Evolutionary conservation across 345 rosid genomes (phyloP).

Genomic region (Citrus medica): DNA sequence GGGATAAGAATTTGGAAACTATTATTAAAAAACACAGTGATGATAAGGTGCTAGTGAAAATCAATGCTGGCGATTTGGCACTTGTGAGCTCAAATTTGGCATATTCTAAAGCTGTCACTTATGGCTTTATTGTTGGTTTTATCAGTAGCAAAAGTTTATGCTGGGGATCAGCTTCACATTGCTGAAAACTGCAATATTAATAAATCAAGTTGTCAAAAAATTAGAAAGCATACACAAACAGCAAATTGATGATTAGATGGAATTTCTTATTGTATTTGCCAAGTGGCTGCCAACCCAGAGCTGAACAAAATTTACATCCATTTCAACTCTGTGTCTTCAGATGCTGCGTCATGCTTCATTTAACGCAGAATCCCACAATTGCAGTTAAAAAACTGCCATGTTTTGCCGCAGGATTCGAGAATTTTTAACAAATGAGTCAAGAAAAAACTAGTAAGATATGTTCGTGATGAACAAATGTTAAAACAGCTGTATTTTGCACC

Average conservation of each 20-base stretch:
- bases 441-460: too few species aligned
- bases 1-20: neutral
- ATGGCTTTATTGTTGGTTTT: neutral
- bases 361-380: neutral
- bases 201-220: neutral
- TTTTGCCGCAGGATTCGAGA: neutral
- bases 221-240: neutral
- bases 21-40: neutral
- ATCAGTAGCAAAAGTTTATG: slow-evolving; percentile 1
- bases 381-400: neutral
- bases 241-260: neutral
- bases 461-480: too few species aligned
- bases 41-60: neutral
- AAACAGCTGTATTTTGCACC: too few species aligned
- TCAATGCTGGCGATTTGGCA: slow-evolving; percentile 11
- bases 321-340: neutral
- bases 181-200: neutral
- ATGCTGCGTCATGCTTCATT: neutral
- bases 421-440: too few species aligned
- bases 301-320: neutral
- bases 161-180: neutral
- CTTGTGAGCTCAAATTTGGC: neutral
- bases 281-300: neutral
- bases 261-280: neutral
- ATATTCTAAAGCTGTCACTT: slow-evolving; percentile 8